Base-by-base conservation (phyloP, 208 protist genomes). In the Perkinsela sp. region DNA sequence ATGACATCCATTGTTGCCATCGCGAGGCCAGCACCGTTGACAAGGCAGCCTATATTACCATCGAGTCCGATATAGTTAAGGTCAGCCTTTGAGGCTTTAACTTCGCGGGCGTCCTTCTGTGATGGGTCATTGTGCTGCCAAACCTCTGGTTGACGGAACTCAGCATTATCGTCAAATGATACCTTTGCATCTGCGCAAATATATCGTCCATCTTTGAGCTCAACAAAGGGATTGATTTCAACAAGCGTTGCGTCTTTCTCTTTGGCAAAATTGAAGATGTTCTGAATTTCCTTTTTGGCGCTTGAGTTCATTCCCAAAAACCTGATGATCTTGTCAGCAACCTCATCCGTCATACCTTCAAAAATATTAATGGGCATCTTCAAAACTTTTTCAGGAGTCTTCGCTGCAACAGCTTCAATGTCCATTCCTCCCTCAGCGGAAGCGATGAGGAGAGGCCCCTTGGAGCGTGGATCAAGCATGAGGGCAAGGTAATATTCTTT, bases 1-100 rank as follows among this genome's bases (percentile, higher is more conserved):
- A 99, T 98, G 76, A 98, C 92, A 74, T 99, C 97, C 96, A 99
- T 98, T 31, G 97, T 99, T 28, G 96, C 96, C 97, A 99, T 99
- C 66, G 96, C 97, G 2, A 99, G 88, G 73, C 93, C 97, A 30
- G 93, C 95, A 74, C 95, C 95, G 74, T 97, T 98, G 66, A 98
- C 96, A 31, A 94, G 82, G 78, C 90, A 94, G 67, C 87, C 87
- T 68, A 99, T 97, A 81, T 95, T 97, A 71, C 97, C 97, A 73
- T 98, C 94, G 28, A 99, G 85, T 67, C 90, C 95, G 76, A 99
- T 96, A 82, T 98, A 99, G 87, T 98, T 98, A 40, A 99, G 85
- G 74, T 95, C 92, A 74, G 85, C 83, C 82, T 97, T 85, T 69
- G 82, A 80, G 67, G 94, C 95, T 31, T 90, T 81, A 31, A 98